These are phyloP conservation scores for Solanum tarapatanum DNA, from an alignment of 257 asterid species.

Conservation along the genomic window DNA sequence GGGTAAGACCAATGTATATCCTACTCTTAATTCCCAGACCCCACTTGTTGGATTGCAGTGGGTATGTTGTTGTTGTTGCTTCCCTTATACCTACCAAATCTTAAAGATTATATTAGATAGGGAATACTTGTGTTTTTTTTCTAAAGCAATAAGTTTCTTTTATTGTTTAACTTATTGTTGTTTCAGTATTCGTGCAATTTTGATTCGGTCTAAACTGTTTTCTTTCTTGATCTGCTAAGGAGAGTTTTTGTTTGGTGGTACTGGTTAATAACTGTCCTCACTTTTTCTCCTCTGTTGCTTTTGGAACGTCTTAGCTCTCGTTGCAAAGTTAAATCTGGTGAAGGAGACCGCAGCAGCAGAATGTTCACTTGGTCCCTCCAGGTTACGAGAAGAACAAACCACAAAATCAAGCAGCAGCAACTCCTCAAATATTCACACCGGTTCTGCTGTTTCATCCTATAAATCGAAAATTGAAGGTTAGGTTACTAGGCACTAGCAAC, in stretches of 20 bases:
- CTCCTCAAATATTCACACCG: neutral
- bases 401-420: neutral
- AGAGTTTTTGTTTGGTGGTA: neutral
- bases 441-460: constrained; percentile 1
- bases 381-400: neutral
- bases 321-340: constrained; percentile 6
- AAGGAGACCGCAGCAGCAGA: neutral
- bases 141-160: neutral
- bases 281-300: neutral
- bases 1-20: neutral
- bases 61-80: neutral
- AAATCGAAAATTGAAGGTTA: constrained; percentile 4
- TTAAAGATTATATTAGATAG: neutral
- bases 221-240: neutral
- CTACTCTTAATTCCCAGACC: neutral
- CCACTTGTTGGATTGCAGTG: neutral
- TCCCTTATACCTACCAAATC: neutral
- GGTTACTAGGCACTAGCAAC: neutral
- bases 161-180: neutral
- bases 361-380: neutral
- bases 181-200: neutral
- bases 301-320: constrained; percentile 13
- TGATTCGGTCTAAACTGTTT: too few relatives aligned
- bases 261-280: neutral
- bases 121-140: neutral